Conservation (phyloP, 345 rosid species). For the Eucalyptus coolabah region DNA sequence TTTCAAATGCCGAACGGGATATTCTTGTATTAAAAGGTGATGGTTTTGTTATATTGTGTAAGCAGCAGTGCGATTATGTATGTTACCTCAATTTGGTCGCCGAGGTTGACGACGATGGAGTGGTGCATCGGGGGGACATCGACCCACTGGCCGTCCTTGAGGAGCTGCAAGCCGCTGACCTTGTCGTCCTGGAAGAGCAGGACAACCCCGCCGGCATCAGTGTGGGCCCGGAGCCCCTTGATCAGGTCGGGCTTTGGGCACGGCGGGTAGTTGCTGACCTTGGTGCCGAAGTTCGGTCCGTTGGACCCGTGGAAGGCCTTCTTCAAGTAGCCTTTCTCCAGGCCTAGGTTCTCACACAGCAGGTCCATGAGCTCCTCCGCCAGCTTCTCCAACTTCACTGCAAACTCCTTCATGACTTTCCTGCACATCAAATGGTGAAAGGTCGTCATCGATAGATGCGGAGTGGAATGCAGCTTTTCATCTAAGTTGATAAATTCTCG, state of each 20-base stretch:
- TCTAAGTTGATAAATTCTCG: no score
- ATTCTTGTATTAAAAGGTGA: not conserved
- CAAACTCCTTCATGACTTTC: slow-evolving; percentile 67
- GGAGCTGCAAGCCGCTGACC: slow-evolving; percentile 93
- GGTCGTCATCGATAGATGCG: no score
- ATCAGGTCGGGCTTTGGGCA: slow-evolving; percentile 83
- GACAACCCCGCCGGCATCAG: slow-evolving; percentile 95
- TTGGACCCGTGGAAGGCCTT: slow-evolving; percentile 51
- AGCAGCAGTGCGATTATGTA: not conserved
- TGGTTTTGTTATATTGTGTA: not conserved
- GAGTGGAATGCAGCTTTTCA: no score
- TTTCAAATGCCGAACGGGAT: no score
- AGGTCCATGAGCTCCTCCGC: slow-evolving; percentile 76
- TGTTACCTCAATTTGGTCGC: slow-evolving; percentile 86
- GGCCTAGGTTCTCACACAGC: slow-evolving; percentile 78
- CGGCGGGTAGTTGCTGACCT: slow-evolving; percentile 93
- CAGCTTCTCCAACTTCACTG: slow-evolving; percentile 50
- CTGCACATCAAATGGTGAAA: slow-evolving; percentile 7
- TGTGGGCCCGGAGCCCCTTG: slow-evolving; percentile 91
- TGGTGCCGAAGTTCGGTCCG: slow-evolving; percentile 83
- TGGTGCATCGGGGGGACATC: slow-evolving; percentile 96
- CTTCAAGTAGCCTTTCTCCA: slow-evolving; percentile 69
- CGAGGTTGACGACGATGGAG: slow-evolving; percentile 85
- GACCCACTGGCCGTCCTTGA: slow-evolving; percentile 79
- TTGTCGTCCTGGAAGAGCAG: slow-evolving; percentile 76